Conservation (phyloP, 345 rosid genomes). For the Passiflora organensis region DNA sequence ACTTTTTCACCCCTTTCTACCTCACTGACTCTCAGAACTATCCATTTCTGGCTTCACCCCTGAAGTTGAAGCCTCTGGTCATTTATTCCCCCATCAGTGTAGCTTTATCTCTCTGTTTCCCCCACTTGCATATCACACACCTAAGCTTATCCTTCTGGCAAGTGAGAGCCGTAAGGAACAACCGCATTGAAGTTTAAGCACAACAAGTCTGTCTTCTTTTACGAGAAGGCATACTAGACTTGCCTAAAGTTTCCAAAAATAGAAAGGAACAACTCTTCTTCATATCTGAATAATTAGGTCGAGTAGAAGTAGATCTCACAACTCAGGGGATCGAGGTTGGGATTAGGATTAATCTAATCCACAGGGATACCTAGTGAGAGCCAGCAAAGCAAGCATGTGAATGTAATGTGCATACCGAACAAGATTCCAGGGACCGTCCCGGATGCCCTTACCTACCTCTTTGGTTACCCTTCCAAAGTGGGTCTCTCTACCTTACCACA, state of each 20-base stretch:
- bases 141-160: conserved; percentile 16
- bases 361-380: conserved; percentile 16
- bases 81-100: neutral
- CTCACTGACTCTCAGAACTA: conserved; percentile 11
- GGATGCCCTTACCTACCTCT: conserved; percentile 20
- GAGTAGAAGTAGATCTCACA: too few species aligned
- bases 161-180: too few species aligned
- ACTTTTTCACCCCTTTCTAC: conserved; percentile 31
- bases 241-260: too few species aligned
- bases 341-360: neutral
- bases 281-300: too few species aligned
- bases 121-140: neutral
- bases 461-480: conserved; percentile 25
- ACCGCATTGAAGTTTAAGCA: too few species aligned
- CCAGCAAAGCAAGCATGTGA: conserved; percentile 38
- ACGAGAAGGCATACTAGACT: too few species aligned
- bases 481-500: conserved; percentile 24
- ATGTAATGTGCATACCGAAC: conserved; percentile 44
- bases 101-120: too few species aligned
- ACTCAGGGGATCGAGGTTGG: neutral
- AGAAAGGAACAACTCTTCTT: too few species aligned
- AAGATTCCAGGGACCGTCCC: conserved; percentile 12
- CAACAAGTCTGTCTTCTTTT: too few species aligned
- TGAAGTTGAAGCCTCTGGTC: conserved; percentile 23
- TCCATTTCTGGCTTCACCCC: conserved; percentile 22